These are phyloP conservation scores for Hirsutella rhossiliensis DNA, from an alignment of 2,329 filamentous ascomycete genomes.

Conservation along the genomic window DNA sequence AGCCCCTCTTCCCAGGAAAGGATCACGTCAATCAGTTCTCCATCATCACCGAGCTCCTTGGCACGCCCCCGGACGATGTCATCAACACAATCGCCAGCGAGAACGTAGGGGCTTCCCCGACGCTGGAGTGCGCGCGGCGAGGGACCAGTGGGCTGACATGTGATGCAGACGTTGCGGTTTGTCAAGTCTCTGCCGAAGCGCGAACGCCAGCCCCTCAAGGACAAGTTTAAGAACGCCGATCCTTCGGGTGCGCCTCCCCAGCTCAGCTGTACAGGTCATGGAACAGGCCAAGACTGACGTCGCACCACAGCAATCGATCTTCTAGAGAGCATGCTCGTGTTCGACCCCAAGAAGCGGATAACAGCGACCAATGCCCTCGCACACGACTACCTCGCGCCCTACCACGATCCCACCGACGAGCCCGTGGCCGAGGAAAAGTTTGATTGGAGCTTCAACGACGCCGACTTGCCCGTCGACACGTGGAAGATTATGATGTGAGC, in stretches of 20 bases:
- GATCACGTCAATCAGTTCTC: constrained; percentile 99
- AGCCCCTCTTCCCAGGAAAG: constrained; percentile 95
- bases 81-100: constrained; percentile 98
- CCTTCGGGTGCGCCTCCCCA: constrained; percentile 48
- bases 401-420: constrained; percentile 96
- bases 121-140: not conserved
- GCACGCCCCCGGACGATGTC: constrained; percentile 94
- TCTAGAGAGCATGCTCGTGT: constrained; percentile 93
- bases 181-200: constrained; percentile 95
- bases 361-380: constrained; percentile 75
- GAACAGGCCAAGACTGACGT: not conserved
- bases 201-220: constrained; percentile 70
- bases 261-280: too few species aligned
- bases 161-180: constrained; percentile 72
- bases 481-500: constrained; percentile 99
- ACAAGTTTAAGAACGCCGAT: constrained; percentile 95
- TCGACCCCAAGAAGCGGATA: constrained; percentile 93
- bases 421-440: constrained; percentile 95
- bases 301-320: constrained; percentile 65
- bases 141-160: constrained; percentile 7
- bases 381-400: constrained; percentile 89
- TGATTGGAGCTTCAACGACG: constrained; percentile 99
- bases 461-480: constrained; percentile 93
- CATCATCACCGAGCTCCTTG: constrained; percentile 95
- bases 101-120: constrained; percentile 52